Base-by-base conservation (phyloP, 2,329 filamentous ascomycete species). In the Ceratocystis cubensis region DNA sequence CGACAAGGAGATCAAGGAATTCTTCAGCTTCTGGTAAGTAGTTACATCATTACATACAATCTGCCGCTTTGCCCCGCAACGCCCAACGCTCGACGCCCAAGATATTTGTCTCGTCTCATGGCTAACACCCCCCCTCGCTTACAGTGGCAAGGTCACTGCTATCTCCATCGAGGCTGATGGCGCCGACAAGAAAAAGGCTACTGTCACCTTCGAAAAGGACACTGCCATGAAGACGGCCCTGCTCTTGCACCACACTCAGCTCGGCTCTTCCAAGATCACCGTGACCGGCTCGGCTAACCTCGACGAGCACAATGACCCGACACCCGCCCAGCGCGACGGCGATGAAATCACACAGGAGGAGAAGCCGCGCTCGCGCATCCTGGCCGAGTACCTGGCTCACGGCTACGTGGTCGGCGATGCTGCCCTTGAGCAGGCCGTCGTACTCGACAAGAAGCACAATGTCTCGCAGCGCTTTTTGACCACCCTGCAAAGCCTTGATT, bases 151-250 rank as follows among this genome's bases (percentile, higher is more conserved):
- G 82, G 96, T 99, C 76, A 86, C 85, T 71, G 83, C 84, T 72
- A 82, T 99, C 75, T 86, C 90, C 68, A 83, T 96, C 73, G 89
- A 85, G 33, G 78, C 86, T 45, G 78, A 77, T 76, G 84, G 84
- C 73, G n/a, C 45, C 28, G 61, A 63, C 25, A 82, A 87, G 71
- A 91, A 96, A 78, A 86, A 86, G 63, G 94, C 94, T 67, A 89
- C 87, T n/a, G 92, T 99, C 70, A 92, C 86, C 64, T 99, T 99
- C 74, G 94, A 97, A 78, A 96, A 96, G 81, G 87, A 93, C 75
- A 95, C 93, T 15, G 94, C 94, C 63, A 92, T 93, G 68, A 96
- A 96, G 82, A 99, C 94, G 25, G 94, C 94, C 30, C 88, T 96
- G 50, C 88, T 99, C 68, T 87, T 99, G 70, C 93, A 97, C 79